Conservation (phyloP, 2,329 filamentous ascomycete genomes). For the Venturia effusa region DNA sequence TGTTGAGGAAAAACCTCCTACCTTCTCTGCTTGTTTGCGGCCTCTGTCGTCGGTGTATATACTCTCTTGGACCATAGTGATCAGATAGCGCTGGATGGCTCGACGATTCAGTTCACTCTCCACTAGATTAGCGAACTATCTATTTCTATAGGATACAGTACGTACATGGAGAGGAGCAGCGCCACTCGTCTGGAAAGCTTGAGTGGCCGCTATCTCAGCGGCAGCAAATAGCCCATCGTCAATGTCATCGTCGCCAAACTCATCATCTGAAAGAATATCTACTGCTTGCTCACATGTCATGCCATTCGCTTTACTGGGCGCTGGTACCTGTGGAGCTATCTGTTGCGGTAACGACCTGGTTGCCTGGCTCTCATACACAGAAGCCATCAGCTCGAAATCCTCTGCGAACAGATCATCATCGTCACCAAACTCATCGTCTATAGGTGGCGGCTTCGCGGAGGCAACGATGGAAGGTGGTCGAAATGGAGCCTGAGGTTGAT, state of each 20-base stretch:
- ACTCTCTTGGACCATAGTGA: slow-evolving; percentile 61
- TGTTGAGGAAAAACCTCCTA: slow-evolving; percentile 27
- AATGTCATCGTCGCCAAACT: slow-evolving; percentile 57
- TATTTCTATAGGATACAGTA: slow-evolving; percentile 5
- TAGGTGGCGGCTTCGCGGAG: slow-evolving; percentile 13
- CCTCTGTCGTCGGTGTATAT: slow-evolving; percentile 56
- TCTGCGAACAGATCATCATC: slow-evolving; percentile 42
- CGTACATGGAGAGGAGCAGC: slow-evolving; percentile 37
- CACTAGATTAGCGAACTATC: slow-evolving; percentile 11
- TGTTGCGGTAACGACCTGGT: background rate
- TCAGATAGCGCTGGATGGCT: slow-evolving; percentile 77
- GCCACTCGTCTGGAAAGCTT: slow-evolving; percentile 43
- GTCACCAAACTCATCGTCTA: slow-evolving; percentile 33
- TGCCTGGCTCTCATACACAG: slow-evolving; percentile 17
- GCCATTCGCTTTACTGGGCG: background rate
- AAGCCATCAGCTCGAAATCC: slow-evolving; percentile 47
- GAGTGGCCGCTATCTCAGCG: slow-evolving; percentile 61
- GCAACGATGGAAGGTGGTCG: background rate
- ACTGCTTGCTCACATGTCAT: slow-evolving; percentile 23
- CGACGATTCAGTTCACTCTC: slow-evolving; percentile 19
- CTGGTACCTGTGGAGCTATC: background rate
- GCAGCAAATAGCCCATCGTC: slow-evolving; percentile 62
- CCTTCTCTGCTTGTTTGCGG: slow-evolving; percentile 58
- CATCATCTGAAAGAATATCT: slow-evolving; percentile 51
- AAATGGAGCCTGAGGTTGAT: background rate